A percentile compares a stretch with the other conserved stretches of the same genome.
phyloP scores from a whole-genome alignment of 202 grass and related monocot species.

The Sporobolus alterniflorus region DNA sequence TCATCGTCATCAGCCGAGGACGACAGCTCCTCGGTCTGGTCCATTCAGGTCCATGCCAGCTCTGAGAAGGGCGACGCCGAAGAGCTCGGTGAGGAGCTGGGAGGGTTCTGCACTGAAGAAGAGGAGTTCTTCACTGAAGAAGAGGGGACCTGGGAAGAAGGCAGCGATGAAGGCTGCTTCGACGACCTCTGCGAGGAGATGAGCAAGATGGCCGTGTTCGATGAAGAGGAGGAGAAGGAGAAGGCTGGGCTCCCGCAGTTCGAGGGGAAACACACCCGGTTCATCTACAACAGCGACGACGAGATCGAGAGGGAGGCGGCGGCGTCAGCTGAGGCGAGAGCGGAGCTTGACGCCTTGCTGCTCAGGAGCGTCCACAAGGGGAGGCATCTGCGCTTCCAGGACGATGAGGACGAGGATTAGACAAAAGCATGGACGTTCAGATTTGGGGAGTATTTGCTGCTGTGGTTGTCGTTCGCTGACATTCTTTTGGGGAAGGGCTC shows the following conservation, averaged over 20 bases:
- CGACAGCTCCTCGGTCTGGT: slow-evolving; percentile 65
- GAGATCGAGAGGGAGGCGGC: slow-evolving; percentile 72
- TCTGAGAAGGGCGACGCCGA: slow-evolving; percentile 48
- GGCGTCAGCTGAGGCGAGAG: slow-evolving; percentile 23
- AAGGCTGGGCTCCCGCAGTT: slow-evolving; percentile 51
- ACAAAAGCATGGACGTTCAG: background rate
- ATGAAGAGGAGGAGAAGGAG: slow-evolving; percentile 39
- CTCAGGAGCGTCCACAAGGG: slow-evolving; percentile 72
- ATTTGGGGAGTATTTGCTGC: background rate
- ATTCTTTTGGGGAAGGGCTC: too few relatives aligned
- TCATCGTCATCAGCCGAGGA: slow-evolving; percentile 47
- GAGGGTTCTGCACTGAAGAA: slow-evolving; percentile 34
- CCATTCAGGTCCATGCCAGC: slow-evolving; percentile 68
- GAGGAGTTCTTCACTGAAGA: slow-evolving; percentile 12
- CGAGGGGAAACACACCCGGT: slow-evolving; percentile 73
- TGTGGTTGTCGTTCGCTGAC: background rate
- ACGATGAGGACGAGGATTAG: slow-evolving; percentile 50
- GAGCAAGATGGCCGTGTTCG: slow-evolving; percentile 62
- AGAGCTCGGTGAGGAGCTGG: slow-evolving; percentile 14
- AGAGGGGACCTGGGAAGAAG: slow-evolving; percentile 43
- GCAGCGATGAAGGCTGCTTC: slow-evolving; percentile 44
- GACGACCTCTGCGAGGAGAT: slow-evolving; percentile 66
- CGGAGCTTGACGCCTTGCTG: slow-evolving; percentile 41
- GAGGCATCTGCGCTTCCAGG: slow-evolving; percentile 84
- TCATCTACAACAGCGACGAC: slow-evolving; percentile 92